phyloP scores from a whole-genome alignment of 2,329 filamentous ascomycete genomes.

The Penicillium sp. region DNA sequence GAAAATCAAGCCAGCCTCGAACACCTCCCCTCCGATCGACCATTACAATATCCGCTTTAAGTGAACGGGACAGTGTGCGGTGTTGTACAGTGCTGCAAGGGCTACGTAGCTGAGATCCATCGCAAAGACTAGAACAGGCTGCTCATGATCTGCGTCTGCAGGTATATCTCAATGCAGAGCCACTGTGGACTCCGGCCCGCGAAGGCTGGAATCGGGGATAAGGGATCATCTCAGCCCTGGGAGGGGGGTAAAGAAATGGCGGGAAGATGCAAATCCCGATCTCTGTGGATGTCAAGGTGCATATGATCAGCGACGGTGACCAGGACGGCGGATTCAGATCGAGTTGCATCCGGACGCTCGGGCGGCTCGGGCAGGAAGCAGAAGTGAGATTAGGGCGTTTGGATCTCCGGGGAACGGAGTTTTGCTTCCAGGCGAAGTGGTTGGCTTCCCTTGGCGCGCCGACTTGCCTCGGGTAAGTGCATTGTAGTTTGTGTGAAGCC shows the following conservation, averaged over 20 bases:
- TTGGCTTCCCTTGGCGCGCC: not conserved
- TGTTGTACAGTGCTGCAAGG: not conserved
- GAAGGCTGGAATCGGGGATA: not conserved
- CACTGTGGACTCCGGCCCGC: not conserved
- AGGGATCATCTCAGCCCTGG: not conserved
- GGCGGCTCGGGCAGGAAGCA: not conserved
- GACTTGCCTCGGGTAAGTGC: not conserved
- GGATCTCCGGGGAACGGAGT: not conserved
- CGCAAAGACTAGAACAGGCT: not conserved
- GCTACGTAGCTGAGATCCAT: not conserved
- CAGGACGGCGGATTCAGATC: constrained; percentile 9
- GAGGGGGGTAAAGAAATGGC: too few relatives aligned
- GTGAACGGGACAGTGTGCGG: not conserved
- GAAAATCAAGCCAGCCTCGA: not conserved
- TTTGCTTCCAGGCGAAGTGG: not conserved
- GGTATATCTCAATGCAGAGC: not conserved
- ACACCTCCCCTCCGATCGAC: not conserved
- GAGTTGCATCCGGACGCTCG: constrained; percentile 1
- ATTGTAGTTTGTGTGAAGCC: not conserved
- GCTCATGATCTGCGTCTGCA: not conserved
- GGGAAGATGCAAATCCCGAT: not conserved
- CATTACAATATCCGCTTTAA: not conserved
- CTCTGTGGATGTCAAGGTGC: not conserved
- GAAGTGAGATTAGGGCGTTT: not conserved
- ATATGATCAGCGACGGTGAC: constrained; percentile 4